These are phyloP conservation scores for Pythium brassicae DNA, from an alignment of 352 stramenopile genomes.

Conservation along the genomic window DNA sequence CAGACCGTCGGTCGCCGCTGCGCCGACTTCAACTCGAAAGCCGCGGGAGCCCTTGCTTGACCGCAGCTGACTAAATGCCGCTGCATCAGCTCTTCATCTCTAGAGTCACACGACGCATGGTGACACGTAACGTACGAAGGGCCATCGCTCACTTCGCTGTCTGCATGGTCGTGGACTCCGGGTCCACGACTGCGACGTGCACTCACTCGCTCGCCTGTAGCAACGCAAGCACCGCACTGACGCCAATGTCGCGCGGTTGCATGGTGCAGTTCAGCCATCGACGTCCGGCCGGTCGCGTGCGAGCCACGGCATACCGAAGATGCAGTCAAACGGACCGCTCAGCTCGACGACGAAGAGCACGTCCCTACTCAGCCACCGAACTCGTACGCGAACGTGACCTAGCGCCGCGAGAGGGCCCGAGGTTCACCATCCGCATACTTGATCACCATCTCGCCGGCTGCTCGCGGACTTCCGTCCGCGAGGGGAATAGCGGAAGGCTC, in stretches of 20 bases:
- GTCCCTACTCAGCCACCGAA: constrained; percentile 17
- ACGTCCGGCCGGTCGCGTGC: constrained; percentile 18
- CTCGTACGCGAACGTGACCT: constrained; percentile 9
- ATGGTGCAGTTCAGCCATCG: constrained; percentile 15
- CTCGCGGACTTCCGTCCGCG: neutral
- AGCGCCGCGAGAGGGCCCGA: constrained; percentile 7
- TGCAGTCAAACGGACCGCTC: constrained; percentile 18
- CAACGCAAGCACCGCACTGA: constrained; percentile 9
- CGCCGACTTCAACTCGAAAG: too few relatives aligned
- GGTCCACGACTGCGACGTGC: constrained; percentile 18
- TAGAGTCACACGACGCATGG: too few relatives aligned
- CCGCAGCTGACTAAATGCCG: too few relatives aligned
- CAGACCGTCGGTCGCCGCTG: too few relatives aligned
- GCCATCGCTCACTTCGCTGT: too few relatives aligned
- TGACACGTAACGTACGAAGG: too few relatives aligned
- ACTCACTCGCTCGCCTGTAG: neutral
- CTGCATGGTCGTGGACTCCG: constrained; percentile 5
- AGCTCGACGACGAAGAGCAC: constrained; percentile 29
- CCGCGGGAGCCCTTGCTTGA: constrained; percentile 12
- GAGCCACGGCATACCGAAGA: constrained; percentile 27
- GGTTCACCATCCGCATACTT: constrained; percentile 4
- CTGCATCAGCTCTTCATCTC: neutral
- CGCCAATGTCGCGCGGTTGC: constrained; percentile 11
- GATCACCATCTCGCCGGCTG: neutral
- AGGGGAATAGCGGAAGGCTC: neutral